These are phyloP conservation scores for Ceratobasidium theobromae DNA, from an alignment of 1,284 basidiomycete species.

Conservation along the genomic window DNA sequence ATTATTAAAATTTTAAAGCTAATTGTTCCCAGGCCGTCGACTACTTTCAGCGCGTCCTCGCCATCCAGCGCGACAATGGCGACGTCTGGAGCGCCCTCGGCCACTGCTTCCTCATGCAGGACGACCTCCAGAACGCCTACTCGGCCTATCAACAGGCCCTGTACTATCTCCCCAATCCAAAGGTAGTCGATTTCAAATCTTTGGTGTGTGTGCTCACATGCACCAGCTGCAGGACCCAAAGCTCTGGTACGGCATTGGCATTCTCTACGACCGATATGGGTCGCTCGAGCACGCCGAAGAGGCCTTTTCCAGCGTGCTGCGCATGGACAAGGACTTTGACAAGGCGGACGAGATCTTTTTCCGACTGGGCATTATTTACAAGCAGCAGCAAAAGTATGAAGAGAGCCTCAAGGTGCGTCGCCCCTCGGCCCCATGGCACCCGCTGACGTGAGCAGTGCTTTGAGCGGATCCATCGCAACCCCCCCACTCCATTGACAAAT, in stretches of 20 bases:
- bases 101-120: slow-evolving; percentile 99
- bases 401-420: slow-evolving; percentile 67
- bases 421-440: slow-evolving; percentile 13
- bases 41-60: slow-evolving; percentile 89
- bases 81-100: slow-evolving; percentile 94
- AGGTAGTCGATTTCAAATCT: slow-evolving; percentile 50
- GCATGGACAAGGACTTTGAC: slow-evolving; percentile 97
- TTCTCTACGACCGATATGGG: slow-evolving; percentile 97
- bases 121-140: slow-evolving; percentile 98
- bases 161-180: slow-evolving; percentile 93
- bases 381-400: slow-evolving; percentile 92
- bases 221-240: slow-evolving; percentile 74
- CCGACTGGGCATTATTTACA: slow-evolving; percentile 98
- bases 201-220: slow-evolving; percentile 19
- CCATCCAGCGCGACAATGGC: slow-evolving; percentile 87
- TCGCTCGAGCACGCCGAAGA: slow-evolving; percentile 98
- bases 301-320: slow-evolving; percentile 92
- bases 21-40: slow-evolving; percentile 73
- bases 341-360: slow-evolving; percentile 99
- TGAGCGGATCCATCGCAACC: slow-evolving; percentile 93
- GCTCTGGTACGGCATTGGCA: slow-evolving; percentile 99
- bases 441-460: slow-evolving; percentile 62
- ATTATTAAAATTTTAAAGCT: slow-evolving; percentile 40
- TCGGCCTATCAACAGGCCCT: slow-evolving; percentile 98
- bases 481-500: slow-evolving; percentile 92